Conservation (phyloP, 805 yeast species). For the Wickerhamomyces subpelliculosus region DNA sequence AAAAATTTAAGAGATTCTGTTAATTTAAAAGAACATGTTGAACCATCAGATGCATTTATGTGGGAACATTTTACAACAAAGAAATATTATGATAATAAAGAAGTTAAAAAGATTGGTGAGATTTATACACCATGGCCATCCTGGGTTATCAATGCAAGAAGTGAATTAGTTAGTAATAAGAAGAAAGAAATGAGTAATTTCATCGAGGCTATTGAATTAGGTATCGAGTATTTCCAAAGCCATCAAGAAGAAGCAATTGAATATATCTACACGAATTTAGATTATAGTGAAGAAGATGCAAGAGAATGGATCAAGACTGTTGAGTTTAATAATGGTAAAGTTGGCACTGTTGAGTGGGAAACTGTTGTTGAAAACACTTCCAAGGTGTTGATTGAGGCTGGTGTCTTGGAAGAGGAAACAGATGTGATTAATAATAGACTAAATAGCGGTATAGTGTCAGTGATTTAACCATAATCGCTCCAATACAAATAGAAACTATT, state of each 20-base stretch:
- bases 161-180: conserved; percentile 28
- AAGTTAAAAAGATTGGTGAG: conserved; percentile 77
- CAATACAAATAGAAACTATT: too few species aligned
- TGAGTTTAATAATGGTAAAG: conserved; percentile 37
- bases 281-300: conserved; percentile 74
- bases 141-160: conserved; percentile 68
- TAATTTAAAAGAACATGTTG: conserved; percentile 41
- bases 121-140: conserved; percentile 97
- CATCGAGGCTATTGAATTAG: conserved; percentile 51
- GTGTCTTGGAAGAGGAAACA: conserved; percentile 37
- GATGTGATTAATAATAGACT: conserved; percentile 19
- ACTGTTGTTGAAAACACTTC: conserved; percentile 50
- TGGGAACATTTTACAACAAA: conserved; percentile 94
- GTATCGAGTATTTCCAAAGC: conserved; percentile 55
- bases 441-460: too few species aligned
- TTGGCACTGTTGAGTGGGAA: conserved; percentile 43
- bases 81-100: conserved; percentile 71
- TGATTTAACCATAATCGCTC: too few species aligned
- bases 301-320: conserved; percentile 79
- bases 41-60: conserved; percentile 77
- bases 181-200: conserved; percentile 31
- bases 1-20: conserved; percentile 76
- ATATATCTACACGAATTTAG: conserved; percentile 60
- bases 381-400: conserved; percentile 52
- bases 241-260: conserved; percentile 60